Percentiles rank a stretch among this genome's conserved stretches.
Evolutionary conservation across 352 stramenopile species (phyloP).

Genomic region (Lagenidium giganteum): DNA sequence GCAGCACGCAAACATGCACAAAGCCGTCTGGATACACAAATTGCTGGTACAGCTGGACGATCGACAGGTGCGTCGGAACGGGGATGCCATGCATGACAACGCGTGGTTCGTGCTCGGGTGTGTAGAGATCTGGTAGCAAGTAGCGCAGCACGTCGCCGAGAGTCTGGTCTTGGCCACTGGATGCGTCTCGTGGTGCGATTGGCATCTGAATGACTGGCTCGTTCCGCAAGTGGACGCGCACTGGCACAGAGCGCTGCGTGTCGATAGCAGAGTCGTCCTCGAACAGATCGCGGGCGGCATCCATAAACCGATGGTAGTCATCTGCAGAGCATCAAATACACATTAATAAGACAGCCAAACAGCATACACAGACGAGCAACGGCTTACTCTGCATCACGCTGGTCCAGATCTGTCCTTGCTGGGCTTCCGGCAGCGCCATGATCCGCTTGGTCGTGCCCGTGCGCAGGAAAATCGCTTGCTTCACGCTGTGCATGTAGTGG

Average conservation of each 20-base stretch:
- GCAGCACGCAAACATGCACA: too few relatives aligned
- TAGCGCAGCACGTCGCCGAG: constrained; percentile 44
- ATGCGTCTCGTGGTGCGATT: constrained; percentile 26
- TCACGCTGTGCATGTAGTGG: constrained; percentile 85
- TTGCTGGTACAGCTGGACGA: constrained; percentile 52
- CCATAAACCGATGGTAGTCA: constrained; percentile 41
- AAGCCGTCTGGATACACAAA: constrained; percentile 79
- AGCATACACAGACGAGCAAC: neutral
- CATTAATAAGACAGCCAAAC: neutral
- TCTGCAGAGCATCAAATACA: constrained; percentile 13
- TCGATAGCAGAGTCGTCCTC: too few relatives aligned
- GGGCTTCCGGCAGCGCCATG: constrained; percentile 71
- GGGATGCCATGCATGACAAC: constrained; percentile 55
- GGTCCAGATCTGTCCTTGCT: constrained; percentile 80
- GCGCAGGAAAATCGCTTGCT: constrained; percentile 71
- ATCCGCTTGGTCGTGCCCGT: constrained; percentile 75
- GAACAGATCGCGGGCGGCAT: too few relatives aligned
- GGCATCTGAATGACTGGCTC: constrained; percentile 68
- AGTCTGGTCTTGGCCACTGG: constrained; percentile 40
- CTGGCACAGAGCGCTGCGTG: constrained; percentile 45
- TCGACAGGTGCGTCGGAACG: constrained; percentile 38
- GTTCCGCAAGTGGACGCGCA: constrained; percentile 59
- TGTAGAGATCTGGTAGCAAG: constrained; percentile 63
- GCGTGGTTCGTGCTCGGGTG: constrained; percentile 4
- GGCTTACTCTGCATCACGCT: constrained; percentile 63